Conservation (phyloP, 1,284 basidiomycete genomes). For the Polyporus tsugae region DNA sequence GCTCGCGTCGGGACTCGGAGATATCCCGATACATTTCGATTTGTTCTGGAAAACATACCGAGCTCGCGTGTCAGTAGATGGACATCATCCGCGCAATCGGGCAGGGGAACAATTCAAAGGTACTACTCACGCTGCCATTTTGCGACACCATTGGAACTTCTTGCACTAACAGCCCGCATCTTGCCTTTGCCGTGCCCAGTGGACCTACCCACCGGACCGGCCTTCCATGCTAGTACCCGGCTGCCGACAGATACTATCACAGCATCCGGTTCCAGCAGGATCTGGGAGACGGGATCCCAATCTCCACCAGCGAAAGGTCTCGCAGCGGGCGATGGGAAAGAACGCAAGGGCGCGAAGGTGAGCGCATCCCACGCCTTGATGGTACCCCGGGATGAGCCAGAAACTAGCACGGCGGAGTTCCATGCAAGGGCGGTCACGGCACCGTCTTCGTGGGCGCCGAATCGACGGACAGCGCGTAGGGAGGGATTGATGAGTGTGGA, state of each 20-base stretch:
- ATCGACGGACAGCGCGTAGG: slow-evolving; percentile 49
- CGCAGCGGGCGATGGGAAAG: slow-evolving; percentile 57
- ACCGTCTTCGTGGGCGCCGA: slow-evolving; percentile 68
- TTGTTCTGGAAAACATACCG: slow-evolving; percentile 53
- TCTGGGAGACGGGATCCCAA: slow-evolving; percentile 63
- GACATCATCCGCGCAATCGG: not conserved
- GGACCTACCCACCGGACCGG: slow-evolving; percentile 53
- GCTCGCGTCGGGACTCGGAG: slow-evolving; percentile 60
- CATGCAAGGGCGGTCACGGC: slow-evolving; percentile 70
- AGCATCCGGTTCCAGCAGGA: slow-evolving; percentile 70
- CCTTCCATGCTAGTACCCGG: slow-evolving; percentile 75
- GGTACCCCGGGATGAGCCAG: slow-evolving; percentile 70
- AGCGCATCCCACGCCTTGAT: slow-evolving; percentile 75
- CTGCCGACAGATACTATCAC: slow-evolving; percentile 72
- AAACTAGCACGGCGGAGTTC: slow-evolving; percentile 63
- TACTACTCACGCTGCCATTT: slow-evolving; percentile 62
- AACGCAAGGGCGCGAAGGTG: slow-evolving; percentile 62
- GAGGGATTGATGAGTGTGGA: not conserved
- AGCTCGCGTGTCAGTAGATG: slow-evolving; percentile 3
- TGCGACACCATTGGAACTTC: slow-evolving; percentile 42
- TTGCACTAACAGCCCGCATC: slow-evolving; percentile 41
- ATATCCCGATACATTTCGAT: slow-evolving; percentile 74
- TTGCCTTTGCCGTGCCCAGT: slow-evolving; percentile 44
- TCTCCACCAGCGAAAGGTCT: slow-evolving; percentile 48
- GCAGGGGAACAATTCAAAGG: slow-evolving; percentile 5